Conservation (phyloP, 2,329 filamentous ascomycete genomes). For the Hypocrella siamensis region DNA sequence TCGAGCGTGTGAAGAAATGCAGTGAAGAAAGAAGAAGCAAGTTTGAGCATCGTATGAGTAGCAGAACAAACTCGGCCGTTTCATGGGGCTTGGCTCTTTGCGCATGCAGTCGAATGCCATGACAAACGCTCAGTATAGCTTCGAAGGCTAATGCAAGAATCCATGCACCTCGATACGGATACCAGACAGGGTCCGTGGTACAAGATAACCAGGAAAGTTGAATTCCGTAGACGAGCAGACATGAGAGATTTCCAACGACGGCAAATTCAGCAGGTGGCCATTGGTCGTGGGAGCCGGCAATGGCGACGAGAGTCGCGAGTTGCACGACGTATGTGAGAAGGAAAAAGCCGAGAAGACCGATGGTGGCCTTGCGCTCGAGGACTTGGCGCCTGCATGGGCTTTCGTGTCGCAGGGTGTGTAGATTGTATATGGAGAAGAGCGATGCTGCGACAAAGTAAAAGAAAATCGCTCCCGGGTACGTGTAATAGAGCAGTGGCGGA, state of each 20-base stretch:
- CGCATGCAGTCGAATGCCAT: constrained; percentile 3
- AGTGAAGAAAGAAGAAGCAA: constrained; percentile 16
- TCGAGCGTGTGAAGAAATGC: constrained; percentile 10
- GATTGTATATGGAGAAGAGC: constrained; percentile 33
- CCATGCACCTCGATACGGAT: constrained; percentile 49
- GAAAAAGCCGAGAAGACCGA: constrained; percentile 28
- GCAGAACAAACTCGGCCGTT: constrained; percentile 10
- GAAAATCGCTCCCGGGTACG: constrained; percentile 40
- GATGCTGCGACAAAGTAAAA: constrained; percentile 39
- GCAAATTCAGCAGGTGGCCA: constrained; percentile 31
- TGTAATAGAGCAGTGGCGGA: constrained; percentile 37
- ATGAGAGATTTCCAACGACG: constrained; percentile 43
- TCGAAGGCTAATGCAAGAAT: constrained; percentile 42
- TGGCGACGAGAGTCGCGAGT: constrained; percentile 21
- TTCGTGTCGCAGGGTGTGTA: constrained; percentile 26
- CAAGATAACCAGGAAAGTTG: constrained; percentile 39
- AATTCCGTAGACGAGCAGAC: constrained; percentile 47
- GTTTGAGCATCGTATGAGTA: constrained; percentile 6
- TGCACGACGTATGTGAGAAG: constrained; percentile 32
- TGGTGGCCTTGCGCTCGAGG: constrained; percentile 9
- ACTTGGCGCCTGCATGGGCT: constrained; percentile 5
- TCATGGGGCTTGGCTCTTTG: constrained; percentile 6
- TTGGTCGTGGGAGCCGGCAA: constrained; percentile 15
- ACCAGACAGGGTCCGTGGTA: constrained; percentile 36
- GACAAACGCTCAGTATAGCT: constrained; percentile 18